Evolutionary conservation across 805 yeast species (phyloP).

Genomic region (Lachancea waltii): DNA sequence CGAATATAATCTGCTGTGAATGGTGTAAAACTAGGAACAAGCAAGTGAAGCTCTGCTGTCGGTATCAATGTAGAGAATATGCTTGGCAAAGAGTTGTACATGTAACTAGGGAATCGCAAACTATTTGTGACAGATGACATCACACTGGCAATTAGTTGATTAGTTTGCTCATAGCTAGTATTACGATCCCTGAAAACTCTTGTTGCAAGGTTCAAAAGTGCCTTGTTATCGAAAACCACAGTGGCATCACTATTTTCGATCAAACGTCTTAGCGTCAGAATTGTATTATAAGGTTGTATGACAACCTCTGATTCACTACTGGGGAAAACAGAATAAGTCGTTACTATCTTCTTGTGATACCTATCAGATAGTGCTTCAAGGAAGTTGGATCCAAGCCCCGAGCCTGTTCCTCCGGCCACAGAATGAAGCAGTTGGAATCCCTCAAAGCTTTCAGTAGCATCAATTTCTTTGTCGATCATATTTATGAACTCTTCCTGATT

Average conservation of each 20-base stretch:
- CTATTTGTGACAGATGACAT: conserved; percentile 84
- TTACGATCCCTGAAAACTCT: conserved; percentile 48
- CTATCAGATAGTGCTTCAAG: conserved; percentile 75
- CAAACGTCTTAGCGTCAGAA: conserved; percentile 73
- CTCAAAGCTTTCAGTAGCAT: conserved; percentile 80
- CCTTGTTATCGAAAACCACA: conserved; percentile 86
- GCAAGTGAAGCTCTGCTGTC: conserved; percentile 73
- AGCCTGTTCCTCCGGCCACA: conserved; percentile 98
- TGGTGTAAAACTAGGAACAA: conserved; percentile 71
- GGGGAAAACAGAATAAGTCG: conserved; percentile 85
- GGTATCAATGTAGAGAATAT: conserved; percentile 79
- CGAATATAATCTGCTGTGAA: conserved; percentile 62
- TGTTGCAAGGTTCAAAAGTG: conserved; percentile 67
- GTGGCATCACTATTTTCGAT: conserved; percentile 82
- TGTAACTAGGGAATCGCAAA: conserved; percentile 82
- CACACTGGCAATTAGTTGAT: conserved; percentile 78
- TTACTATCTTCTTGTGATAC: conserved; percentile 73
- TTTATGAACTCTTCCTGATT: conserved; percentile 71
- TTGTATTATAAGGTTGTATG: conserved; percentile 91
- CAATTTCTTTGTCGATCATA: conserved; percentile 83
- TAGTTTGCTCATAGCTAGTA: conserved; percentile 71
- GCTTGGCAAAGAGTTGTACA: conserved; percentile 80
- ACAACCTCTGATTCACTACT: conserved; percentile 85
- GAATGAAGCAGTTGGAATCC: conserved; percentile 90
- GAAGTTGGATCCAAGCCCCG: conserved; percentile 84